Conservation (phyloP, 768 basidiomycete species). For the Paxillus rubicundulus region DNA sequence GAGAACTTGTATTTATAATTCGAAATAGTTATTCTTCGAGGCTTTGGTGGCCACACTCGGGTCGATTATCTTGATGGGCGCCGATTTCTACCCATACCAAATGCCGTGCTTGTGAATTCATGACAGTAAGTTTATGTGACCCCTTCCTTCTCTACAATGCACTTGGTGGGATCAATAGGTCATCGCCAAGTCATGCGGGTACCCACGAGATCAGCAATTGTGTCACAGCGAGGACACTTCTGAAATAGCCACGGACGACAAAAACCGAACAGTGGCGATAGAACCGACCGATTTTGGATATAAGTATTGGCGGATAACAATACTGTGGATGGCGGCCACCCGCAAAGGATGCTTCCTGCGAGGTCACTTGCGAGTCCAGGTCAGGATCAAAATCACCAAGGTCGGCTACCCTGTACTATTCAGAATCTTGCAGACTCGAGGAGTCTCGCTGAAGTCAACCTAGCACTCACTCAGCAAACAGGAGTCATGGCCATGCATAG, state of each 20-base stretch:
- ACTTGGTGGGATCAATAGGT: no score
- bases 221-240: not conserved
- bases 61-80: not conserved
- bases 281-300: no score
- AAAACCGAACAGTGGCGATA: no score
- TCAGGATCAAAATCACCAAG: not conserved
- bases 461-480: constrained; percentile 2
- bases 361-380: no score
- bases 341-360: no score
- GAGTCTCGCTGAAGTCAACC: constrained; percentile 1
- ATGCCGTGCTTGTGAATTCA: no score
- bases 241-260: constrained; percentile 10
- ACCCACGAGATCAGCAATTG: constrained; percentile 1
- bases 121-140: no score
- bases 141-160: no score
- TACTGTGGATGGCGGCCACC: no score
- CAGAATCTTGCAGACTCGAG: constrained; percentile 1
- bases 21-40: not conserved
- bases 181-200: no score
- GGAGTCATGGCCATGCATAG: not conserved
- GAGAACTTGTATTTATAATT: not conserved
- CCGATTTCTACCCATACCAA: no score
- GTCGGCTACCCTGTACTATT: not conserved
- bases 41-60: not conserved
- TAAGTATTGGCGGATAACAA: no score